A percentile compares a stretch with the other conserved stretches of the same genome.
phyloP scores from a whole-genome alignment of 164 flowering plant genomes.

The Pachysandra terminalis region DNA sequence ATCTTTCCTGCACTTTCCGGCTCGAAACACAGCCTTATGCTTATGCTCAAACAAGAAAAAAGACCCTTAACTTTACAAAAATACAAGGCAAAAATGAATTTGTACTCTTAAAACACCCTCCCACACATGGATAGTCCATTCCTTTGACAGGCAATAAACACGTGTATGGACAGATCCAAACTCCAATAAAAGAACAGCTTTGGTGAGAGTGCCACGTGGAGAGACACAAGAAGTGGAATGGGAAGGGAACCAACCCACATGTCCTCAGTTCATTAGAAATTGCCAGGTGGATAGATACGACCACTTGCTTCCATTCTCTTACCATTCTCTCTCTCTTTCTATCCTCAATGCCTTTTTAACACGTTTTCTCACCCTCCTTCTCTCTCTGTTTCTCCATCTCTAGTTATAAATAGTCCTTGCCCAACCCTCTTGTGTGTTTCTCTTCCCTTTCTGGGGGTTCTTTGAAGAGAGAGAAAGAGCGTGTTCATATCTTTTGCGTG shows the following conservation, averaged over 20 bases:
- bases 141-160: background rate
- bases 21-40: too few species aligned
- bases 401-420: slow-evolving; percentile 14
- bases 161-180: background rate
- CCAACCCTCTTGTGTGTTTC: background rate
- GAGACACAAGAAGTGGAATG: background rate
- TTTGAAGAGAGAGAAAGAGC: slow-evolving; percentile 2
- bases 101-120: too few species aligned
- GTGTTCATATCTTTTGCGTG: slow-evolving; percentile 13
- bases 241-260: background rate
- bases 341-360: too few species aligned
- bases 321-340: too few species aligned
- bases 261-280: background rate
- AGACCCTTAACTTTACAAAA: too few species aligned
- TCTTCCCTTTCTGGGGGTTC: slow-evolving; percentile 12
- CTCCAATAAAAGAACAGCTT: background rate
- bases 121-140: background rate
- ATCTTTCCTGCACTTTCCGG: too few species aligned
- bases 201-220: background rate
- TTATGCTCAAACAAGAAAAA: too few species aligned
- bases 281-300: too few species aligned
- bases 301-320: too few species aligned
- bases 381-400: background rate
- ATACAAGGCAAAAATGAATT: too few species aligned
- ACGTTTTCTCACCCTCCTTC: too few species aligned